Base-by-base conservation (phyloP, 2,329 filamentous ascomycete genomes). In the Lasiodiplodia gonubiensis region DNA sequence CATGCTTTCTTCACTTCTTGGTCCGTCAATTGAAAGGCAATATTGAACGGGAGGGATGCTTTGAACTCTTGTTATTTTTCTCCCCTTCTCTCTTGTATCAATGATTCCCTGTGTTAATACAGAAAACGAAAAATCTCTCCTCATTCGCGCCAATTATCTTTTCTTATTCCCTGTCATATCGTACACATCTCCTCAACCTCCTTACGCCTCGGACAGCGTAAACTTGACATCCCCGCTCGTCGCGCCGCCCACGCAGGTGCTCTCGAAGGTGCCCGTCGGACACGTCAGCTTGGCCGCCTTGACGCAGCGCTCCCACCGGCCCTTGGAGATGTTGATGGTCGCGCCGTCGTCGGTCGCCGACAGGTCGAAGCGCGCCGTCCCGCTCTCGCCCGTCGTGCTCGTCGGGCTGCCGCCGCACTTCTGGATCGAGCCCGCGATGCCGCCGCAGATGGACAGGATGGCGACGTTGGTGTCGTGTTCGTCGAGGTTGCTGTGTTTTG, bases 261-360 rank as follows among this genome's bases (percentile, higher is more conserved):
- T 82, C 48, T 74, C 77, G 72, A 85, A 77, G 68, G 81, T 84
- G 21, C 84, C 84, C 8, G 80, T 83, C 23, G 83, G 84, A 72
- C 84, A 86, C 54, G 81, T 80, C 68, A 83, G 81, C 67, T 82
- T 75, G 59, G 85, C 86, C 18, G 86, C 85, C 49, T 83, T 80
- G 63, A 87, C 80, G 72, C 86, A 87, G 61, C 80, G 78, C 74
- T 86, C 83, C 85, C 85, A 86, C 27, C 81, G 77, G 23, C 79
- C 80, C 76, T 86, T 86, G 55, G 80, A 80, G 69, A 87, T 80
- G 75, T 83, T 84, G 74, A 88, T 86, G 18, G 80, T 84, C 25
- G 81, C 80, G 11, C 83, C 61, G 2, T 4, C 14, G 2, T 76
- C 75, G 18, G 78, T 77, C 1, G 82, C 78, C 30, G 75, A 79